Evolutionary conservation across 2,329 filamentous ascomycete species (phyloP).

Genomic region (Beauveria pseudobassiana): DNA sequence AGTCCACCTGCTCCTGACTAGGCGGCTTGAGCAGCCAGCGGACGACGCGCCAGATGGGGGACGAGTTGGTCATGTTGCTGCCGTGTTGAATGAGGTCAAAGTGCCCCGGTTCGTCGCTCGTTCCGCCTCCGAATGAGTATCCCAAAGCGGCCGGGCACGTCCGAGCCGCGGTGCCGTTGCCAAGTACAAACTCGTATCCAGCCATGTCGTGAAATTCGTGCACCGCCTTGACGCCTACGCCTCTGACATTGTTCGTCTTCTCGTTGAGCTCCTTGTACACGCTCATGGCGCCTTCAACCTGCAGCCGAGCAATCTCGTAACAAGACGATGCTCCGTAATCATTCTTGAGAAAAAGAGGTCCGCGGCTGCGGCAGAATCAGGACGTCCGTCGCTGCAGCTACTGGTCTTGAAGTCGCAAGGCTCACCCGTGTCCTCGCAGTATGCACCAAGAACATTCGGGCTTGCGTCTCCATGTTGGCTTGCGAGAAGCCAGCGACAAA

Average conservation of each 20-base stretch:
- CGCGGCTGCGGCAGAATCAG: conserved; percentile 60
- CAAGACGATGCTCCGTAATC: conserved; percentile 70
- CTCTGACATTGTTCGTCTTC: conserved; percentile 44
- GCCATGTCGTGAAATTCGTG: conserved; percentile 77
- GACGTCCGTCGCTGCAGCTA: conserved; percentile 63
- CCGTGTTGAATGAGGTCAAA: conserved; percentile 88
- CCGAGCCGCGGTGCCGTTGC: conserved; percentile 60
- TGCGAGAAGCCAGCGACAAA: conserved; percentile 91
- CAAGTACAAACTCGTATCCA: conserved; percentile 62
- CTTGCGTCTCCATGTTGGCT: conserved; percentile 81
- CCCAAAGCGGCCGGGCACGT: conserved; percentile 84
- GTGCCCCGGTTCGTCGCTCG: conserved; percentile 77
- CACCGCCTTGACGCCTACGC: conserved; percentile 64
- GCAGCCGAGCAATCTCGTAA: conserved; percentile 63
- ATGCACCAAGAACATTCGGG: conserved; percentile 76
- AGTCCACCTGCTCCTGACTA: conserved; percentile 58
- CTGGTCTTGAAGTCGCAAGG: conserved; percentile 68
- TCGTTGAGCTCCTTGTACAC: conserved; percentile 44
- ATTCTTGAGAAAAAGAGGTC: conserved; percentile 56
- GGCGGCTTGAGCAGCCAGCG: conserved; percentile 64
- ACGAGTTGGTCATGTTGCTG: conserved; percentile 58
- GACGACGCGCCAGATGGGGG: conserved; percentile 72
- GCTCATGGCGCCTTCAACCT: conserved; percentile 49
- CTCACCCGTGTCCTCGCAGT: conserved; percentile 71
- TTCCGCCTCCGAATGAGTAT: conserved; percentile 85